Evolutionary conservation across 2,329 filamentous ascomycete genomes (phyloP), one percentile per base, ranked within the genome.

Genomic region (Clonostachys chloroleuca): DNA sequence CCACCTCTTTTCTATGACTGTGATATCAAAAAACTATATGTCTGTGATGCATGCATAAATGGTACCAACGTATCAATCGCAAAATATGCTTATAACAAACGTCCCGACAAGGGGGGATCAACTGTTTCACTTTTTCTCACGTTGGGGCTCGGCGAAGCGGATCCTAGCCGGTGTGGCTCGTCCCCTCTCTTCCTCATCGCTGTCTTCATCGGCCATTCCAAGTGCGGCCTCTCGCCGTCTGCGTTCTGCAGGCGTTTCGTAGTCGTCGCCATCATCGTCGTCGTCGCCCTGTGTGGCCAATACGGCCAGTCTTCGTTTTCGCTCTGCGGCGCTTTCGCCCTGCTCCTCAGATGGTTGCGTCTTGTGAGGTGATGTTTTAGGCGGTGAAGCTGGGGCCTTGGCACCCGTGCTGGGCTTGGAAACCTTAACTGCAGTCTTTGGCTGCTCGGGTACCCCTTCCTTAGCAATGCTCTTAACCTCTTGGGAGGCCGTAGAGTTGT

Each of bases 231-330:
- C 82, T 56, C 89, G 79, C 46, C 89, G 74, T 39, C 86, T 77
- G 48, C 85, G 75, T 64, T 92, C 89, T 0, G 87, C 88, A 0
- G 86, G 84, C 0, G 87, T 91, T 66, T 92, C 88, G 34, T 69
- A 73, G 34, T 71, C 72, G n/a, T 74, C 70, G 3, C 56, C 58
- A 5, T 63, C 58, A 4, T 59, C 58, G 5, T 58, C 59, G 16
- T 67, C 69, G 6, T 73, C 69, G 33, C 65, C 66, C 33, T 72
- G 73, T 18, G 13, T 70, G 54, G 52, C 70, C 6, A 80, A 63
- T 1, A 70, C 79, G 12, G 77, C 75, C 43, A 88, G 71, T 46
- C 87, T 78, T 13, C 87, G 75, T 49, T 80, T 77, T 40, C 82
- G 76, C 65, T 92, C 87, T 0, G 83, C 85, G 1, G 82, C 82